These are phyloP conservation scores for Fomes fomentarius DNA, from an alignment of 1,284 basidiomycete genomes.

Conservation along the genomic window DNA sequence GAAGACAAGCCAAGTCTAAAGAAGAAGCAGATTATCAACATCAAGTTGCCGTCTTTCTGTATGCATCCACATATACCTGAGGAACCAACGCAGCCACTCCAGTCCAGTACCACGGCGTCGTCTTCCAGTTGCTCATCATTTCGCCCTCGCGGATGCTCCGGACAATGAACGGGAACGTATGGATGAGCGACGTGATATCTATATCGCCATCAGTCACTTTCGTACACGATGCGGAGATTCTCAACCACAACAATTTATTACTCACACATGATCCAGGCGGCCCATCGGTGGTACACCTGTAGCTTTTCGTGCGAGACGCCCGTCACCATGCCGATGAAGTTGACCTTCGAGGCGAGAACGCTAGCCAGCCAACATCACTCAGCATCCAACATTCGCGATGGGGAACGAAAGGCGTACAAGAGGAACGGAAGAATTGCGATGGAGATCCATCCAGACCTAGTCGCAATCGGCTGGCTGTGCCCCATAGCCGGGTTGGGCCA, in stretches of 20 bases:
- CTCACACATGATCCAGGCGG: conserved; percentile 40
- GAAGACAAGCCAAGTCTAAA: conserved; percentile 25
- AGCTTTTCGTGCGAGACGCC: conserved; percentile 49
- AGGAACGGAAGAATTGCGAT: conserved; percentile 41
- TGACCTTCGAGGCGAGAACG: conserved; percentile 44
- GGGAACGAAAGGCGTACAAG: conserved; percentile 31
- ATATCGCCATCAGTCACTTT: too few species aligned
- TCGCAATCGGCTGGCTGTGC: conserved; percentile 41
- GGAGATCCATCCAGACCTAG: conserved; percentile 39
- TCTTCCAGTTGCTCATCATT: conserved; percentile 28
- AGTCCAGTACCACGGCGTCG: conserved; percentile 36
- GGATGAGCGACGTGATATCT: conserved; percentile 42
- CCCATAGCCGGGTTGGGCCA: conserved; percentile 40
- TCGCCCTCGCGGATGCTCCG: conserved; percentile 26
- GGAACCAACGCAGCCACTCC: conserved; percentile 43
- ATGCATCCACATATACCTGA: conserved; percentile 24
- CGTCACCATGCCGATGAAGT: conserved; percentile 41
- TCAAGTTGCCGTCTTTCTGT: neutral
- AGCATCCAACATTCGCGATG: too few species aligned
- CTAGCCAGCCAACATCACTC: conserved; percentile 13
- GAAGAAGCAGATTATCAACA: neutral
- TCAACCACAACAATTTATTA: too few species aligned
- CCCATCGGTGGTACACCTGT: conserved; percentile 47
- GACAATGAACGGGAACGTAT: conserved; percentile 40
- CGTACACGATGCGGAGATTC: too few species aligned